Conservation (phyloP, 257 asterid species). For the Solanum tarijense region DNA sequence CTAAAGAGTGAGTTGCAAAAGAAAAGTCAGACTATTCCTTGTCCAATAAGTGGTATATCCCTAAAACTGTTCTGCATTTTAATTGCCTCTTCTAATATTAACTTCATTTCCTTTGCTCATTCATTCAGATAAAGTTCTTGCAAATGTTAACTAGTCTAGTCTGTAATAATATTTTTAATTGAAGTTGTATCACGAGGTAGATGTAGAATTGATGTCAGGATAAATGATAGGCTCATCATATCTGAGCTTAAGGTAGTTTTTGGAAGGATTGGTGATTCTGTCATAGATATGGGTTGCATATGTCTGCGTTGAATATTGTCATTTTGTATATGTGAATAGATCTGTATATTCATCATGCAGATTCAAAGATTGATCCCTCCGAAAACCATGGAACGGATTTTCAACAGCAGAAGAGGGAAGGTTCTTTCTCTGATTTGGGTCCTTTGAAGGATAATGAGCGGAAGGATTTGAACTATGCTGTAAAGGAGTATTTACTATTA, state of each 20-base stretch:
- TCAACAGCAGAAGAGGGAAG: constrained; percentile 36
- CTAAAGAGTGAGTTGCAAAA: constrained; percentile 67
- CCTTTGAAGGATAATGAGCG: constrained; percentile 85
- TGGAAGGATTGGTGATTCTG: background rate
- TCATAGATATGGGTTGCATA: background rate
- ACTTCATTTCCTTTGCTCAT: background rate
- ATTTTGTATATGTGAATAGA: constrained; percentile 11
- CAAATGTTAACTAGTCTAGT: background rate
- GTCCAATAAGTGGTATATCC: constrained; percentile 40
- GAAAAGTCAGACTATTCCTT: constrained; percentile 34
- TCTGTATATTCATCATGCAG: constrained; percentile 34
- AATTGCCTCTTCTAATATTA: background rate
- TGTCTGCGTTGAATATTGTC: background rate
- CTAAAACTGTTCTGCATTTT: constrained; percentile 1
- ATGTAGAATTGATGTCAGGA: background rate
- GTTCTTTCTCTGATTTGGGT: constrained; percentile 67
- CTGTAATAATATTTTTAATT: background rate
- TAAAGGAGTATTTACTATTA: constrained; percentile 79
- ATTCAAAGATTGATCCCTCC: constrained; percentile 23
- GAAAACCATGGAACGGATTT: constrained; percentile 29
- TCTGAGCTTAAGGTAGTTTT: background rate
- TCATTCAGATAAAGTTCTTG: background rate
- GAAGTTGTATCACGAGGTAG: background rate
- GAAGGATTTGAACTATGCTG: constrained; percentile 83
- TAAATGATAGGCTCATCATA: background rate